Conservation (phyloP, 2,329 filamentous ascomycete genomes). For the Pseudogymnoascus sp. region DNA sequence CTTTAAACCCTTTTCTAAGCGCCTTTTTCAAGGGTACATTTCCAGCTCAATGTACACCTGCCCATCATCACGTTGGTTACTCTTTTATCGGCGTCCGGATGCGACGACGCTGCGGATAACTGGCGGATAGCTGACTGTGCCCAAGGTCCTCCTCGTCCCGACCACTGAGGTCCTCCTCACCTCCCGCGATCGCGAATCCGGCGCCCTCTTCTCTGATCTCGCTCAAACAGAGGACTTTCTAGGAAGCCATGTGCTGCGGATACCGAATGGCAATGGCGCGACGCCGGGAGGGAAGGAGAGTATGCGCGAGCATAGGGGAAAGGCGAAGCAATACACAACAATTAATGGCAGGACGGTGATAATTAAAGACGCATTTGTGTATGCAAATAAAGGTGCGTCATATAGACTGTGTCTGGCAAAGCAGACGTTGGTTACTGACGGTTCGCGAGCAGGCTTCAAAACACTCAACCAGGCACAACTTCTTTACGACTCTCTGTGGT, state of each 20-base stretch:
- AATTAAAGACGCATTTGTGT: conserved; percentile 86
- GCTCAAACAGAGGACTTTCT: conserved; percentile 90
- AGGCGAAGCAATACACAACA: conserved; percentile 90
- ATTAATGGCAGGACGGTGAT: conserved; percentile 89
- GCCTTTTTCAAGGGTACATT: conserved; percentile 98
- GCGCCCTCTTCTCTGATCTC: conserved; percentile 68
- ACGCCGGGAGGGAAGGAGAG: conserved; percentile 54
- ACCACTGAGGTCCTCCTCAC: conserved; percentile 86
- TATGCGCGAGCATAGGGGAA: conserved; percentile 79
- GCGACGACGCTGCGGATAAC: conserved; percentile 13
- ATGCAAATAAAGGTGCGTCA: conserved; percentile 83
- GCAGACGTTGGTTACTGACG: conserved; percentile 20
- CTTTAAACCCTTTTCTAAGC: conserved; percentile 96
- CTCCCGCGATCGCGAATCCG: conserved; percentile 79
- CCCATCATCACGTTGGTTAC: conserved; percentile 69
- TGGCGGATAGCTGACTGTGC: not conserved
- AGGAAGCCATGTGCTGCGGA: conserved; percentile 89
- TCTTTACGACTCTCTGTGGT: conserved; percentile 77
- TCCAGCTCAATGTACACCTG: conserved; percentile 81
- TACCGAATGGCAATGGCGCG: conserved; percentile 51
- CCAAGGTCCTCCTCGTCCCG: conserved; percentile 77
- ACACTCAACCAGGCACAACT: conserved; percentile 82
- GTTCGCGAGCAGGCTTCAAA: conserved; percentile 66
- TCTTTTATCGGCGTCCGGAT: not conserved
- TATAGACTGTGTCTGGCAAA: not conserved